Evolutionary conservation across 176 grass and related monocot species (phyloP).

Genomic region (Chrysopogon serrulatus): DNA sequence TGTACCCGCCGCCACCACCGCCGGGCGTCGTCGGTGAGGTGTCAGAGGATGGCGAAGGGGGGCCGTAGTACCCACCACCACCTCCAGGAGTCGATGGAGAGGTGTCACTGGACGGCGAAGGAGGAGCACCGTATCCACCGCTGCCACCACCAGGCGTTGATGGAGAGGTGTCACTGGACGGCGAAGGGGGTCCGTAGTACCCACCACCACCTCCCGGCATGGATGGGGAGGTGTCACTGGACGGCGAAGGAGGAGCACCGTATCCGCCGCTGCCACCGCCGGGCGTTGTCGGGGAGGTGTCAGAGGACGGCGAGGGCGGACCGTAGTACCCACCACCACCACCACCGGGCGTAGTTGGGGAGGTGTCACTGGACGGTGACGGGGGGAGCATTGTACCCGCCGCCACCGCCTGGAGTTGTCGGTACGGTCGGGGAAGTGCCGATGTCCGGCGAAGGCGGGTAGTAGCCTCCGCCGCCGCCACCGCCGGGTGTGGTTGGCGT

Average conservation of each 20-base stretch:
- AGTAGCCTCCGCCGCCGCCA: neutral
- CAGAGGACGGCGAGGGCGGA: neutral
- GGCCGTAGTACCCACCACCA: neutral
- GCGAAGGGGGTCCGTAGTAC: neutral
- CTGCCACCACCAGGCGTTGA: conserved; percentile 1
- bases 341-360: neutral
- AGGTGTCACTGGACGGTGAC: neutral
- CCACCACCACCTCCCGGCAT: neutral
- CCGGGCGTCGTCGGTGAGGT: neutral
- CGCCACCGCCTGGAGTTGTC: neutral
- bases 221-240: neutral
- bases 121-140: neutral
- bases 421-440: conserved; percentile 14
- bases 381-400: conserved; percentile 12
- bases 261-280: neutral
- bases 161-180: neutral
- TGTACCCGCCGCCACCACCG: neutral
- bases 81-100: neutral
- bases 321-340: neutral
- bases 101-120: conserved; percentile 13
- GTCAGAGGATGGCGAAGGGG: neutral
- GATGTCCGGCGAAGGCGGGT: conserved; percentile 14
- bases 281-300: neutral
- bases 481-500: conserved; percentile 8
- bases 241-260: neutral